These are phyloP conservation scores for Petrea volubilis DNA, from an alignment of 257 asterid species.

Conservation along the genomic window DNA sequence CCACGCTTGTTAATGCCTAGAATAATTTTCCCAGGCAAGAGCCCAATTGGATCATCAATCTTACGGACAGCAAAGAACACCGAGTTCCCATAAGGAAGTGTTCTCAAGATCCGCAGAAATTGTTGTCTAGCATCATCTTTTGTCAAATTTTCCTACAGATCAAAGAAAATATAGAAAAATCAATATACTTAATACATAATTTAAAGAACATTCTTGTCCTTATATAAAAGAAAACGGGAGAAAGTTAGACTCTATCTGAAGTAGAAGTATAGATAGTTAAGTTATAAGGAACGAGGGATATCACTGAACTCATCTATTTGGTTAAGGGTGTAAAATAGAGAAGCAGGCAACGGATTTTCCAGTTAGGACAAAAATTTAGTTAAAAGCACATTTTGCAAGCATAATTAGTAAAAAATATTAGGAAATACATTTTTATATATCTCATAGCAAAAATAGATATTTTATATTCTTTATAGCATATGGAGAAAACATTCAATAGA, in stretches of 20 bases:
- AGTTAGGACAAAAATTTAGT: neutral
- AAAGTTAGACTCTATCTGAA: neutral
- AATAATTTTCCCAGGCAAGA: constrained; percentile 86
- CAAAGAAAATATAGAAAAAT: constrained; percentile 12
- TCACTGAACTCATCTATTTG: neutral
- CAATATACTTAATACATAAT: neutral
- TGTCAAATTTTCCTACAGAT: constrained; percentile 76
- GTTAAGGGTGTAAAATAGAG: neutral
- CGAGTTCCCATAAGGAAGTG: constrained; percentile 98
- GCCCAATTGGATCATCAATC: constrained; percentile 99
- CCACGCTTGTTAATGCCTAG: constrained; percentile 98
- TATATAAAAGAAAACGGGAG: neutral
- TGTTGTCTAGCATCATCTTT: constrained; percentile 98
- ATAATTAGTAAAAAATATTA: neutral
- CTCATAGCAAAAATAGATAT: neutral
- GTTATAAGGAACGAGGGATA: neutral
- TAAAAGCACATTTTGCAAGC: neutral
- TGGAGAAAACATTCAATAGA: constrained; percentile 6
- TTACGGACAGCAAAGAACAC: constrained; percentile 96
- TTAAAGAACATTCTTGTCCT: neutral
- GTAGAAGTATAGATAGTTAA: neutral
- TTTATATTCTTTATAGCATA: neutral
- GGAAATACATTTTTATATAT: neutral
- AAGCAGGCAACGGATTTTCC: neutral
- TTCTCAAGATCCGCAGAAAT: constrained; percentile 83